Percentiles rank a stretch among this genome's conserved stretches.
phyloP scores from a whole-genome alignment of 805 yeast genomes.

The Candida ficus region DNA sequence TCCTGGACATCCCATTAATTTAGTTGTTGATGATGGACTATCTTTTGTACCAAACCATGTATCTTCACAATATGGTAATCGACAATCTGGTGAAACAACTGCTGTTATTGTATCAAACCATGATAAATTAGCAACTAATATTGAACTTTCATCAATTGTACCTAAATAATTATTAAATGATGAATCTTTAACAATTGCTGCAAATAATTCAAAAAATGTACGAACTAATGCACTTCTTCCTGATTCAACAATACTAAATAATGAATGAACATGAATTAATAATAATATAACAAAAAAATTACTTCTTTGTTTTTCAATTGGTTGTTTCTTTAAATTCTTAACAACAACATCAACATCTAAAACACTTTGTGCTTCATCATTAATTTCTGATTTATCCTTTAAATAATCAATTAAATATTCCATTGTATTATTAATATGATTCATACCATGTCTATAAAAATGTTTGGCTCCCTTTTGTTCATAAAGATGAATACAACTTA shows the following conservation, averaged over 20 bases:
- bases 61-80: conserved; percentile 48
- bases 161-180: conserved; percentile 38
- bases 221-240: conserved; percentile 50
- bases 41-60: conserved; percentile 46
- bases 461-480: conserved; percentile 49
- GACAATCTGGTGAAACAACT: conserved; percentile 50
- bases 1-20: conserved; percentile 58
- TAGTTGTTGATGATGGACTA: conserved; percentile 41
- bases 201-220: conserved; percentile 43
- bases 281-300: conserved; percentile 44
- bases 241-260: conserved; percentile 48
- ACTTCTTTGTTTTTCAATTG: conserved; percentile 30
- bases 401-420: conserved; percentile 45
- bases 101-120: conserved; percentile 60
- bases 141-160: conserved; percentile 43
- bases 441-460: conserved; percentile 46
- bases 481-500: conserved; percentile 53
- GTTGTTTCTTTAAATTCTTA: conserved; percentile 30
- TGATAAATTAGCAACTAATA: conserved; percentile 45
- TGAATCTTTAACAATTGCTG: conserved; percentile 42
- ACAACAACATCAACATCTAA: conserved; percentile 32
- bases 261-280: conserved; percentile 47
- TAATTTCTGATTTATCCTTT: conserved; percentile 20
- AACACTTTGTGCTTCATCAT: conserved; percentile 9
- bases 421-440: conserved; percentile 53